Evolutionary conservation across 768 basidiomycete genomes (phyloP).

Genomic region (Suillus occidentalis): DNA sequence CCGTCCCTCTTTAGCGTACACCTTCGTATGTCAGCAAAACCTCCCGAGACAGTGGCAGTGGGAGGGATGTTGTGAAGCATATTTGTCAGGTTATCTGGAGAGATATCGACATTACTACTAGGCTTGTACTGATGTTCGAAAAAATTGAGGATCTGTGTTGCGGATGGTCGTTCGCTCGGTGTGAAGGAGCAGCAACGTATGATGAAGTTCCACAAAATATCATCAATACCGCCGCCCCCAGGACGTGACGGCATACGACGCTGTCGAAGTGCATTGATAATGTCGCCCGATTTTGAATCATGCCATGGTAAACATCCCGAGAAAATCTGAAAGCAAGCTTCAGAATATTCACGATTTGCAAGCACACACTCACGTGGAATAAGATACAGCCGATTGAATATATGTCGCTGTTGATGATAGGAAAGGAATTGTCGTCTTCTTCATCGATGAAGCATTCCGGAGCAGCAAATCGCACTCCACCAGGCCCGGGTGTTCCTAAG

Average conservation of each 20-base stretch:
- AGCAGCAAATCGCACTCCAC: slow-evolving; percentile 1
- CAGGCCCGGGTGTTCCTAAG: neutral
- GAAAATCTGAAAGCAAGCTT: neutral
- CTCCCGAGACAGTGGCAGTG: neutral
- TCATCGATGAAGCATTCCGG: neutral
- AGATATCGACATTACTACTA: too few species aligned
- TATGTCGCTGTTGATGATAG: neutral
- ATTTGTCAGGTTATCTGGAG: neutral
- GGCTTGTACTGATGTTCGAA: neutral
- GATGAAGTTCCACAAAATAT: neutral
- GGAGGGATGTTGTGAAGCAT: neutral
- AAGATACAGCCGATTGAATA: neutral
- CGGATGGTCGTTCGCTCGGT: neutral
- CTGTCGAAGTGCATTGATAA: neutral
- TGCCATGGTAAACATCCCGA: slow-evolving; percentile 4
- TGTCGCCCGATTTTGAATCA: neutral
- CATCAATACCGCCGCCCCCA: neutral
- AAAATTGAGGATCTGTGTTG: neutral
- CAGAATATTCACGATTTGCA: neutral
- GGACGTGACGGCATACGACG: neutral
- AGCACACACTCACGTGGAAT: neutral
- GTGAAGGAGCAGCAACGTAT: neutral
- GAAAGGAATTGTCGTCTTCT: neutral
- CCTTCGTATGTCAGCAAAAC: slow-evolving; percentile 25
- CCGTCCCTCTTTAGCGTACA: slow-evolving; percentile 11